Percentiles rank a stretch among this genome's conserved stretches.
Conservation (phyloP, 148 eudicot genomes). For the Cornus florida region DNA sequence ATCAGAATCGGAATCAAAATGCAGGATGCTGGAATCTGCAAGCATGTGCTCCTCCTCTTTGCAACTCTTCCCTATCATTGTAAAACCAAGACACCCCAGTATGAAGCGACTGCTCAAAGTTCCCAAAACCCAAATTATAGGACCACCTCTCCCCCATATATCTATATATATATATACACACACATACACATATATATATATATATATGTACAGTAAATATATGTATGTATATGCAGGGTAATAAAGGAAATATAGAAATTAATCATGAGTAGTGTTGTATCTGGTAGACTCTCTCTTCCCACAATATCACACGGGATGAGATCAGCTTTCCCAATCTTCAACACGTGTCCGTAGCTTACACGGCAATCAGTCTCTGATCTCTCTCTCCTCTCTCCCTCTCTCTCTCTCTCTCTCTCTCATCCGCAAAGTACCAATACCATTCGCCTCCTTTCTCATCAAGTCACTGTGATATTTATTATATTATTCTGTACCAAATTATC, state of each 20-base stretch:
- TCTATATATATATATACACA: too few relatives aligned
- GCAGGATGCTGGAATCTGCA: conserved; percentile 2
- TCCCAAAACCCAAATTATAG: neutral
- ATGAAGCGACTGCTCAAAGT: too few relatives aligned
- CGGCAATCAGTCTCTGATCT: neutral
- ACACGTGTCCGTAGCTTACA: conserved; percentile 38
- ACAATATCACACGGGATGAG: conserved; percentile 19
- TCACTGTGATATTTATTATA: neutral
- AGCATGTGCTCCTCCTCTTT: conserved; percentile 8
- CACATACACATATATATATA: neutral
- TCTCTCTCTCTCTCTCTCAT: neutral
- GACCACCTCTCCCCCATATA: neutral
- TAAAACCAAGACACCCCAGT: too few relatives aligned
- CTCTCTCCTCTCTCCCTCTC: neutral
- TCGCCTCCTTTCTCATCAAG: neutral
- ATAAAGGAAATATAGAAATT: neutral
- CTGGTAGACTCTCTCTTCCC: conserved; percentile 6
- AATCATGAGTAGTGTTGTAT: neutral
- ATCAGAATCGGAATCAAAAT: neutral
- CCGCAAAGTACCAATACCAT: too few relatives aligned
- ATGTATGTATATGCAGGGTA: too few relatives aligned
- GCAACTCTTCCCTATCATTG: neutral
- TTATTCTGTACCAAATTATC: neutral
- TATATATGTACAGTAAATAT: too few relatives aligned
- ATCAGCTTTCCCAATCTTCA: conserved; percentile 26